Percentiles rank a stretch among this genome's conserved stretches.
phyloP scores from a whole-genome alignment of 1,139 yeast genomes.

The Nakaseomyces bracarensis region DNA sequence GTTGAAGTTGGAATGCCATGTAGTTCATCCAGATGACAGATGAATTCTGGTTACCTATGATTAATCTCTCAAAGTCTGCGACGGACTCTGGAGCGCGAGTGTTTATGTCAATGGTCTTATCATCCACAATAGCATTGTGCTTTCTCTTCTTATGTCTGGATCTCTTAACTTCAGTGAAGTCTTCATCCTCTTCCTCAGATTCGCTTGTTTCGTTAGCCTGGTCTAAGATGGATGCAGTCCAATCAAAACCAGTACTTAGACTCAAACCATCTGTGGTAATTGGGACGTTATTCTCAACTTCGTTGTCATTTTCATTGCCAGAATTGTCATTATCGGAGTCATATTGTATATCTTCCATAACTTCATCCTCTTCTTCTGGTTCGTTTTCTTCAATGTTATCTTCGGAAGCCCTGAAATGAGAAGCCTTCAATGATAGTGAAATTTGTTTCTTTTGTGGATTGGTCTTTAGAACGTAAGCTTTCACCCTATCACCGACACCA shows the following conservation, averaged over 20 bases:
- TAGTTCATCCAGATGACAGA: constrained; percentile 95
- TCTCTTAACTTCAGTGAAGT: constrained; percentile 39
- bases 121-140: constrained; percentile 46
- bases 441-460: constrained; percentile 48
- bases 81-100: constrained; percentile 87
- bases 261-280: constrained; percentile 43
- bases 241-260: constrained; percentile 71
- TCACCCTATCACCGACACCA: constrained; percentile 83
- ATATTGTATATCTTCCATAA: constrained; percentile 21
- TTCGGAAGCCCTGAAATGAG: constrained; percentile 41
- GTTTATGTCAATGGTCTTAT: constrained; percentile 74
- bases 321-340: constrained; percentile 20
- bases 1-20: constrained; percentile 94
- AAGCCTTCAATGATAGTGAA: constrained; percentile 19
- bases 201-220: constrained; percentile 56
- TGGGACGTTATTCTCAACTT: constrained; percentile 19
- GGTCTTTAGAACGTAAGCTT: constrained; percentile 64
- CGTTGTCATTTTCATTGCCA: constrained; percentile 13
- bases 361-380: constrained; percentile 23
- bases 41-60: constrained; percentile 88
- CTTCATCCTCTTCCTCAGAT: constrained; percentile 49
- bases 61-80: constrained; percentile 81
- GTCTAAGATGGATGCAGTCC: constrained; percentile 86
- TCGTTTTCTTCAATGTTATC: constrained; percentile 32
- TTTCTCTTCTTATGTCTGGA: constrained; percentile 40